These are phyloP conservation scores for Nakazawaea siamensis DNA, from an alignment of 805 yeast species.

Conservation along the genomic window DNA sequence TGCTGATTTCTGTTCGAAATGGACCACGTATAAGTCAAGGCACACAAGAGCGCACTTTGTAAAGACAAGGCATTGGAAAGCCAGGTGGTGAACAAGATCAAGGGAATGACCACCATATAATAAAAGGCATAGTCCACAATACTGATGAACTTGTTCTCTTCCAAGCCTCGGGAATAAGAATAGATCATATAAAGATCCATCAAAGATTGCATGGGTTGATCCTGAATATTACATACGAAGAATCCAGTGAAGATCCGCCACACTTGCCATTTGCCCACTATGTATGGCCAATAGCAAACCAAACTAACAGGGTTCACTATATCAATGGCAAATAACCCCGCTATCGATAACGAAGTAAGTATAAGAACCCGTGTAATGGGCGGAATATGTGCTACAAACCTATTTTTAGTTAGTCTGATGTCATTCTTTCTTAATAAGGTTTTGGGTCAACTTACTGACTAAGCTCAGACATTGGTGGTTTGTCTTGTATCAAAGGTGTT, in stretches of 20 bases:
- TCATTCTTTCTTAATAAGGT: background rate
- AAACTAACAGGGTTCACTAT: constrained; percentile 17
- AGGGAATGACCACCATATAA: constrained; percentile 37
- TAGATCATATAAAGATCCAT: constrained; percentile 52
- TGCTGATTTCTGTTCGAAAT: constrained; percentile 43
- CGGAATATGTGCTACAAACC: constrained; percentile 40
- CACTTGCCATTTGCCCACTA: constrained; percentile 27
- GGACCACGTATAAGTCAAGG: constrained; percentile 57
- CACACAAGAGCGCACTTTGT: constrained; percentile 36
- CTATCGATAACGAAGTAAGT: constrained; percentile 35
- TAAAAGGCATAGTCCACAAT: constrained; percentile 53
- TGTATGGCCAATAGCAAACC: constrained; percentile 22
- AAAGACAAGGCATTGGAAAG: constrained; percentile 21
- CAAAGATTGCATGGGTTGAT: constrained; percentile 33
- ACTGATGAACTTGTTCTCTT: constrained; percentile 39
- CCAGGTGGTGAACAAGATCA: constrained; percentile 29
- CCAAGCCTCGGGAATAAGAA: constrained; percentile 48
- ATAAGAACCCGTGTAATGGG: constrained; percentile 55
- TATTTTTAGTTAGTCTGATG: constrained; percentile 6
- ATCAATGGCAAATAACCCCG: constrained; percentile 29
- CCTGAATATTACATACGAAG: constrained; percentile 26
- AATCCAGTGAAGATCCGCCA: constrained; percentile 44
- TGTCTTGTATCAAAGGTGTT: background rate
- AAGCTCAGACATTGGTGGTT: constrained; percentile 6
- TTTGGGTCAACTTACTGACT: constrained; percentile 6